phyloP scores from a whole-genome alignment of 2,329 filamentous ascomycete species.

The Ceratocystis destructans region DNA sequence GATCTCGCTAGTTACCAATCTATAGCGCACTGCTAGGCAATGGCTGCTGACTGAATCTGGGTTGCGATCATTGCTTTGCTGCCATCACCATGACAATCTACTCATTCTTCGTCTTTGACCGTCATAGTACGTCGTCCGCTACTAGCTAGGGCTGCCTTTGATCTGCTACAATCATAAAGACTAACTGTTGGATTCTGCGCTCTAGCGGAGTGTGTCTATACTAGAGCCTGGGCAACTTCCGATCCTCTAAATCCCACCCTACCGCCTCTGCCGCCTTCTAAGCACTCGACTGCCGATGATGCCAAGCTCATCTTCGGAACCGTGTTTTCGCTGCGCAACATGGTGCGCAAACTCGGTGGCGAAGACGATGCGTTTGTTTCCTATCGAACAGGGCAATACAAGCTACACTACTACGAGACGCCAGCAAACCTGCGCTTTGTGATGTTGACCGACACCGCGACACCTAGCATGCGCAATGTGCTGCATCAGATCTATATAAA shows the following conservation, averaged over 20 bases:
- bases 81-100: constrained; percentile 65
- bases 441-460: constrained; percentile 83
- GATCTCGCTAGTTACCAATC: background rate
- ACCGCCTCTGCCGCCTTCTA: constrained; percentile 20
- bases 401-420: constrained; percentile 98
- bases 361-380: constrained; percentile 90
- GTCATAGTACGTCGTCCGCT: constrained; percentile 58
- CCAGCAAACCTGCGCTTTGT: constrained; percentile 92
- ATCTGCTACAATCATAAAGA: constrained; percentile 16
- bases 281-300: constrained; percentile 48
- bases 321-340: constrained; percentile 90
- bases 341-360: constrained; percentile 89
- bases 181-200: constrained; percentile 2
- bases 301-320: constrained; percentile 96
- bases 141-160: background rate
- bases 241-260: constrained; percentile 27
- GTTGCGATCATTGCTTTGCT: constrained; percentile 5
- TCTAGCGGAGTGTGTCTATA: constrained; percentile 93
- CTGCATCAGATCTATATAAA: constrained; percentile 98
- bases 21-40: constrained; percentile 1
- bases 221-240: constrained; percentile 60
- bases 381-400: constrained; percentile 88
- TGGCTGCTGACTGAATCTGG: constrained; percentile 8
- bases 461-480: constrained; percentile 82
- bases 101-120: constrained; percentile 97